These are phyloP conservation scores for Suillus alpinus DNA, from an alignment of 768 basidiomycete genomes.

Conservation along the genomic window DNA sequence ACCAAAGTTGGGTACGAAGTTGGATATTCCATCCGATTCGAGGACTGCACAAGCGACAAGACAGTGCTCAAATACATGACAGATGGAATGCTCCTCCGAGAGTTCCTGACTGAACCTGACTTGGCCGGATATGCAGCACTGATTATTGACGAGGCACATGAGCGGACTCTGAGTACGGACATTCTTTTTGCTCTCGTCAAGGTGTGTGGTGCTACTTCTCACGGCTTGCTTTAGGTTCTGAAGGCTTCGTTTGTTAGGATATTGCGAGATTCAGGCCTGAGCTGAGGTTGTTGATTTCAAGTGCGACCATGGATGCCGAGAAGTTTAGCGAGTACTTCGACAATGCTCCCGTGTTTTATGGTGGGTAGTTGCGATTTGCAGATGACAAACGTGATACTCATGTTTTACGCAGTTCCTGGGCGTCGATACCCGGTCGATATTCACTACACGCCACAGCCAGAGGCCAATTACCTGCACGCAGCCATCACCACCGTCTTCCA, in stretches of 20 bases:
- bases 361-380: conserved; percentile 40
- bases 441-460: conserved; percentile 98
- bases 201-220: conserved; percentile 51
- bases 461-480: conserved; percentile 98
- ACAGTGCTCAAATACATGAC: conserved; percentile 99
- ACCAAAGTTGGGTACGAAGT: conserved; percentile 97
- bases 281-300: conserved; percentile 88
- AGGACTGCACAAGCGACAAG: conserved; percentile 99
- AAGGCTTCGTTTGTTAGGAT: conserved; percentile 53
- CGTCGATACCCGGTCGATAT: conserved; percentile 97
- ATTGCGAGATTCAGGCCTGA: conserved; percentile 96
- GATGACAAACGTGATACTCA: conserved; percentile 5
- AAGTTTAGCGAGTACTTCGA: conserved; percentile 99
- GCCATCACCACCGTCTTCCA: conserved; percentile 99
- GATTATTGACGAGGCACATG: conserved; percentile 99
- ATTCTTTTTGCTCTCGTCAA: conserved; percentile 98
- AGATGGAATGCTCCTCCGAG: conserved; percentile 95
- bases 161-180: conserved; percentile 96
- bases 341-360: conserved; percentile 90
- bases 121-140: conserved; percentile 91
- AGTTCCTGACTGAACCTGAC: conserved; percentile 97
- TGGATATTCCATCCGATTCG: conserved; percentile 99
- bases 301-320: conserved; percentile 95
- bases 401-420: conserved; percentile 71
- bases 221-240: conserved; percentile 22